Base-by-base conservation (phyloP, 73 alveolate species). In the Blepharisma japonicum region DNA sequence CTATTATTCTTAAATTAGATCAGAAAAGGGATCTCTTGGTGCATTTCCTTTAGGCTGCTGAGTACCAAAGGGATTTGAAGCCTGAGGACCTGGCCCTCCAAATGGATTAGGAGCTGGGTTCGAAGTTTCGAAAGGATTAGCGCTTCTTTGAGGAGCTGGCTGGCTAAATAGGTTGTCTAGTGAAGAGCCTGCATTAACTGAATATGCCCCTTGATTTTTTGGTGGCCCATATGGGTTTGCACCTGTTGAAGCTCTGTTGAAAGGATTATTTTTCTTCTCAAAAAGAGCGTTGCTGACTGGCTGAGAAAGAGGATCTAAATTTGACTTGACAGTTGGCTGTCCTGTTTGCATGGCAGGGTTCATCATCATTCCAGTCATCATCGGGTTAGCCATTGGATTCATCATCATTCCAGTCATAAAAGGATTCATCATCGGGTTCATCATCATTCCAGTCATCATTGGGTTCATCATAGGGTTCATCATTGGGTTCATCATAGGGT, bases 311-410 rank as follows among this genome's bases (percentile, higher is more conserved):
- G 67, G 67, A 20, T 53, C 67, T 53, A 53, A 20, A 4, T 53
- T 53, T 11, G 27, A 14, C 23, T 53, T 53, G 42, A 32, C 42
- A 32, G 42, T 3, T 0, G 42, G 42, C 42, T 32, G 42, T 32
- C 42, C 42, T 32, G 42, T 32, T 3, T 32, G 42, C 74, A 61
- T 61, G 23, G 14, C 14, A 61, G 74, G 74, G 47, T 61, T 61
- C 74, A 61, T 61, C 74, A 61, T 61, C 74, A 61, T 61, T 18
- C 74, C 74, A 25, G 74, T 61, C 74, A 61, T 61, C 39, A 20
- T 20, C 0, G 74, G 74, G 74, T 61, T 61, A 32, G 3, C 42
- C 42, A 53, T 20, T 53, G 67, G 67, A 4, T 11, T 20, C 23
- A 20, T 53, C 23, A 11, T 20, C 67, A 53, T 53, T 14, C 67